Percentiles rank a stretch among this genome's conserved stretches.
Evolutionary conservation across 345 rosid species (phyloP).

Genomic region (Gossypium raimondii): DNA sequence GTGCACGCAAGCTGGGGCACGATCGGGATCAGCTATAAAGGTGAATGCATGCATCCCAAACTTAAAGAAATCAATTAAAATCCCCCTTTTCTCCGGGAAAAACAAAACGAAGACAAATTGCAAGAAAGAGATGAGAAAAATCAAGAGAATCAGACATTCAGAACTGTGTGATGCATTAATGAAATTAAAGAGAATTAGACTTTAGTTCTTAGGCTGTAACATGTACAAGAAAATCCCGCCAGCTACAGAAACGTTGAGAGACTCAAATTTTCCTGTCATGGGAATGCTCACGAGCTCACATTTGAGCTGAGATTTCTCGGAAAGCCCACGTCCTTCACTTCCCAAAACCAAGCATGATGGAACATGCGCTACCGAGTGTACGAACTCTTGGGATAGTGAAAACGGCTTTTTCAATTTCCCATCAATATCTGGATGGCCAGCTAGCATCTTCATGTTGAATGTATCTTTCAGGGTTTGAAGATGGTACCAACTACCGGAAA

Average conservation of each 20-base stretch:
- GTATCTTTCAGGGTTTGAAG: slow-evolving; percentile 47
- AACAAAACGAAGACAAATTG: not conserved
- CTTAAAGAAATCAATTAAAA: not conserved
- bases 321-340: slow-evolving; percentile 80
- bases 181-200: not conserved
- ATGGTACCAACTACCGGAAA: slow-evolving; percentile 70
- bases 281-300: slow-evolving; percentile 86
- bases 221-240: slow-evolving; percentile 85
- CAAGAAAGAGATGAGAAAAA: not conserved
- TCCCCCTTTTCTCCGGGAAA: not conserved
- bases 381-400: slow-evolving; percentile 41
- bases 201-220: slow-evolving; percentile 43
- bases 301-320: slow-evolving; percentile 44
- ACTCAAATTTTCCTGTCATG: slow-evolving; percentile 78
- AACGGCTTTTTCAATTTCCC: slow-evolving; percentile 36
- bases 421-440: slow-evolving; percentile 69
- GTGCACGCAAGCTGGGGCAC: too few relatives aligned
- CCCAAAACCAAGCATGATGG: slow-evolving; percentile 80
- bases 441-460: slow-evolving; percentile 71
- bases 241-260: slow-evolving; percentile 92
- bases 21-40: not conserved
- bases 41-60: not conserved
- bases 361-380: slow-evolving; percentile 41
- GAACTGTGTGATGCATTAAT: not conserved
- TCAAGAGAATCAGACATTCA: not conserved